Percentiles rank a stretch among this genome's conserved stretches.
Evolutionary conservation across 257 asterid genomes (phyloP).

Genomic region (Solanum bulbocastanum): DNA sequence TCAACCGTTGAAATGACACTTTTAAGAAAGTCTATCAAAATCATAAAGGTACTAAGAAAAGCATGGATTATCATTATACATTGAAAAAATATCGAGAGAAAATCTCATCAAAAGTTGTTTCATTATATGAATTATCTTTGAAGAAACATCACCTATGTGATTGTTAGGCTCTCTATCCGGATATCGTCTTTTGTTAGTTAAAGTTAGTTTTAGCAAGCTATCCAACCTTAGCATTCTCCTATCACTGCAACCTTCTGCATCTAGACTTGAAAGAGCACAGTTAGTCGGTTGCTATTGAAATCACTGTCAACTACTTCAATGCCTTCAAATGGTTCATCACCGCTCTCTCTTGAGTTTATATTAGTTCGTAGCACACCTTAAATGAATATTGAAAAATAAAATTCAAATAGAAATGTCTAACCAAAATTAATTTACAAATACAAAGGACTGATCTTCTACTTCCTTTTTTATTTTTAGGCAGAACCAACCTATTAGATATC

Average conservation of each 20-base stretch:
- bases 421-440: not conserved
- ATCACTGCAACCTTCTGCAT: not conserved
- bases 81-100: not conserved
- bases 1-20: too few relatives aligned
- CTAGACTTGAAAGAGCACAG: conserved; percentile 8
- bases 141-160: not conserved
- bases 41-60: not conserved
- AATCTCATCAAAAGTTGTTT: conserved; percentile 6
- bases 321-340: conserved; percentile 1
- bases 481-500: not conserved
- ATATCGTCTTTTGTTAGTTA: not conserved
- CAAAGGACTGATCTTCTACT: not conserved
- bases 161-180: too few relatives aligned
- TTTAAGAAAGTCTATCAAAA: conserved; percentile 1
- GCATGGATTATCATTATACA: conserved; percentile 13
- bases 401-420: not conserved
- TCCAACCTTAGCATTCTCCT: not conserved
- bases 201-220: not conserved
- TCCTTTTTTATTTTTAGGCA: not conserved
- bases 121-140: not conserved
- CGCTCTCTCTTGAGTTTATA: conserved; percentile 12
- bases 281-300: conserved; percentile 1
- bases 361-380: conserved; percentile 18
- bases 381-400: not conserved
- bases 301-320: conserved; percentile 4